These are phyloP conservation scores for Fusarium devonianum DNA, from an alignment of 2,329 filamentous ascomycete genomes.

Conservation along the genomic window DNA sequence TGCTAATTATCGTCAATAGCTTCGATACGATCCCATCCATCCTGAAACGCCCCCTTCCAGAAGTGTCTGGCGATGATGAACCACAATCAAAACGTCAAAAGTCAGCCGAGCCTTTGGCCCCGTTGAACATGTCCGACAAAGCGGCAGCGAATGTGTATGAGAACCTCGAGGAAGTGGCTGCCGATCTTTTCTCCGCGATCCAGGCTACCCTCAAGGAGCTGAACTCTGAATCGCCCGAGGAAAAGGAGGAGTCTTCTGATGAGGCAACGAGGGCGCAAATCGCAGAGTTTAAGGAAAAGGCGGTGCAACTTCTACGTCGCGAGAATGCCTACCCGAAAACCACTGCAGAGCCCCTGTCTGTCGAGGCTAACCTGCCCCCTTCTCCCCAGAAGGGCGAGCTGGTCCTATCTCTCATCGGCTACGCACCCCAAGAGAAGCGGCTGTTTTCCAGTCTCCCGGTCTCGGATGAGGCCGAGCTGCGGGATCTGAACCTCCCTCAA, in stretches of 20 bases:
- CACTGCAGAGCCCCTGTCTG: conserved; percentile 49
- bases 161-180: conserved; percentile 70
- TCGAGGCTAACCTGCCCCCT: conserved; percentile 50
- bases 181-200: conserved; percentile 60
- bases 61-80: conserved; percentile 54
- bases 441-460: conserved; percentile 82
- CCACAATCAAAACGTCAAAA: conserved; percentile 68
- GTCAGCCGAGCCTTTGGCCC: conserved; percentile 53
- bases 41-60: conserved; percentile 60
- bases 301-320: conserved; percentile 68
- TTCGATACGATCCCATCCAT: conserved; percentile 63
- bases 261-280: conserved; percentile 54
- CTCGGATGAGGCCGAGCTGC: conserved; percentile 43
- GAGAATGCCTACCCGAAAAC: conserved; percentile 61
- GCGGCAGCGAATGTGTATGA: conserved; percentile 60
- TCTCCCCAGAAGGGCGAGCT: conserved; percentile 55
- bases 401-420: conserved; percentile 80
- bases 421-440: conserved; percentile 75
- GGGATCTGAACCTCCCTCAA: conserved; percentile 68
- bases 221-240: conserved; percentile 45
- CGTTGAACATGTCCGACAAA: conserved; percentile 62
- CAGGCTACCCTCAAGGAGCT: conserved; percentile 58
- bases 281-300: conserved; percentile 66
- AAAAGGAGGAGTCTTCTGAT: conserved; percentile 40
- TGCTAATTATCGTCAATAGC: conserved; percentile 51